Evolutionary conservation across 1,139 yeast species (phyloP), one percentile per base, ranked within the genome.

Genomic region (Sugiyamaella xylanicola): DNA sequence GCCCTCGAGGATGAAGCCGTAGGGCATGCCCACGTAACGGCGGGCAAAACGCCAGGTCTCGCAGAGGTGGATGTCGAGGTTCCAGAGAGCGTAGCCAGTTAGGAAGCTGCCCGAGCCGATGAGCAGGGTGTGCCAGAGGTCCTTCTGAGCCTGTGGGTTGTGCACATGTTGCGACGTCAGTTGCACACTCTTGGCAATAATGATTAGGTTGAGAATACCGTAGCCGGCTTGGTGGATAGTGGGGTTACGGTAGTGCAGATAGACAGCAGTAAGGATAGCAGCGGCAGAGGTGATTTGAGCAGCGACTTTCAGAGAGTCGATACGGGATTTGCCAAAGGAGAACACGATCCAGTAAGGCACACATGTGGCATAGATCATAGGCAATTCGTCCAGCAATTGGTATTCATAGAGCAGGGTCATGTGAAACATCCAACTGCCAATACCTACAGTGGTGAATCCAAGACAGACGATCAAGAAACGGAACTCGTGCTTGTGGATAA

Each of bases 351-450:
- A 95, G 61, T 89, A 86, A 0, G 98, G 98, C 27, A 93, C 85
- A 64, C 97, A 91, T 1, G 98, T 93, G 37, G 97, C 97, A 72
- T 93, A 93, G 60, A 93, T 89, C 99, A 93, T 93, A 43, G 99
- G 99, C 67, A 93, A 78, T 72, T 93, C 99, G 73, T 93, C 99
- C 70, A 93, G 77, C 59, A 93, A 73, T 74, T 93, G 99, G 74
- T 81, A 93, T 69, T 87, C 91, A 71, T 91, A 92, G 61, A 82
- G 78, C 64, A 93, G 77, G 4, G 98, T 92, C 97, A 93, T 93
- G 72, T 93, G 99, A 75, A 93, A 93, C 64, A 90, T 75, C 95
- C 97, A 93, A 36, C 91, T 83, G 1, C 99, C 99, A 41, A 91
- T 71, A 0, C 99, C 99, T 8, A 93, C 99, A 8, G 87, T 76